These are phyloP conservation scores for Stenogyne calaminthoides DNA, from an alignment of 305 asterid species.

Conservation along the genomic window DNA sequence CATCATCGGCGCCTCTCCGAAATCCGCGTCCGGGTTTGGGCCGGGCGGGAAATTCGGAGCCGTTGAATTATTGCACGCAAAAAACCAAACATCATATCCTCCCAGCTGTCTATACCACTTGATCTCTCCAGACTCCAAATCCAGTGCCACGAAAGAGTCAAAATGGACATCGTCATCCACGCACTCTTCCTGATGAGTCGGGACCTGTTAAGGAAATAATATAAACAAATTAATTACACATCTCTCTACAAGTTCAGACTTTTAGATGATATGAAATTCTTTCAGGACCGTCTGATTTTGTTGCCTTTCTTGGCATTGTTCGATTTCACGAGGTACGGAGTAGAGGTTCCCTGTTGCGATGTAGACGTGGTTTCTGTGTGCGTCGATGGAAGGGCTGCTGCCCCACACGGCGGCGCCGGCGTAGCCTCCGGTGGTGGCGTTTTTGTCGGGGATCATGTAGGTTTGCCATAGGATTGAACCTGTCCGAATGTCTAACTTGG, in stretches of 20 bases:
- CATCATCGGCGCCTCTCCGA: conserved; percentile 67
- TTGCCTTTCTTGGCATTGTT: conserved; percentile 42
- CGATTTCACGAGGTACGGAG: conserved; percentile 43
- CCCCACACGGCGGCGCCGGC: conserved; percentile 64
- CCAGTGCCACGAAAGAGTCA: conserved; percentile 47
- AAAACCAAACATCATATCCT: conserved; percentile 59
- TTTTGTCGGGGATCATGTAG: conserved; percentile 49
- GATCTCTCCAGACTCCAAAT: conserved; percentile 45
- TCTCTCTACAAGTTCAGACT: no score
- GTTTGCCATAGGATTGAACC: conserved; percentile 51
- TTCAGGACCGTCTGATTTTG: conserved; percentile 36
- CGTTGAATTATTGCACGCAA: conserved; percentile 42
- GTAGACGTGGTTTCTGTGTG: conserved; percentile 42
- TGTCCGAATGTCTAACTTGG: conserved; percentile 42
- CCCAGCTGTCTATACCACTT: conserved; percentile 57
- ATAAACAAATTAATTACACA: no score
- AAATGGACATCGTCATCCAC: conserved; percentile 46
- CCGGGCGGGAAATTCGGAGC: conserved; percentile 48
- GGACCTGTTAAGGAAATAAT: neutral
- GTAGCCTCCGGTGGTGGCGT: conserved; percentile 43
- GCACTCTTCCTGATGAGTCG: conserved; percentile 42
- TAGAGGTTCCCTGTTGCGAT: conserved; percentile 59
- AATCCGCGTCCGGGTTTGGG: conserved; percentile 55
- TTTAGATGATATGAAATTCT: no score
- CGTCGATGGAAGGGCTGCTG: conserved; percentile 63